These are phyloP conservation scores for Balakata baccata DNA, from an alignment of 345 rosid species.

Conservation along the genomic window DNA sequence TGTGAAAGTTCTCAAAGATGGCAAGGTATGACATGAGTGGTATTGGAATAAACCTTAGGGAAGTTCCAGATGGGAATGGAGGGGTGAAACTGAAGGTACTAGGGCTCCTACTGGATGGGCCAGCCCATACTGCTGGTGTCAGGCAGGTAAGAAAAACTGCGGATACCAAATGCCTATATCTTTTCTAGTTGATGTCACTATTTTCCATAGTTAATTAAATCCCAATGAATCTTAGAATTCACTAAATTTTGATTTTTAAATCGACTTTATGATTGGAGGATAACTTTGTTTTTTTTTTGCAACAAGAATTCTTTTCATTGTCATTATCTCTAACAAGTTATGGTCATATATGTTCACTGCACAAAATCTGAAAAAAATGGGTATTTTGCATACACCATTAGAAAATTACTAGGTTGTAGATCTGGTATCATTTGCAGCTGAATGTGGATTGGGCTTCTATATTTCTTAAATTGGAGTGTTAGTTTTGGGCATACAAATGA, in stretches of 20 bases:
- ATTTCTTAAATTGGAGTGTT: background rate
- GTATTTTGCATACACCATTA: background rate
- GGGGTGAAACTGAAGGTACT: constrained; percentile 64
- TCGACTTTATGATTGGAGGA: background rate
- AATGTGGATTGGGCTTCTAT: background rate
- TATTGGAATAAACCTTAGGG: constrained; percentile 90
- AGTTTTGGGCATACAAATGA: background rate
- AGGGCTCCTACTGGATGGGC: constrained; percentile 84
- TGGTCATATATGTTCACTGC: background rate
- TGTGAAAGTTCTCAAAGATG: constrained; percentile 88
- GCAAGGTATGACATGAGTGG: constrained; percentile 91
- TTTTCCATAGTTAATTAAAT: background rate
- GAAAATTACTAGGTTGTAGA: background rate
- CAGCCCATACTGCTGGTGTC: constrained; percentile 78
- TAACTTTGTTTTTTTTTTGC: background rate
- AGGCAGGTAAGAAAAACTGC: constrained; percentile 54
- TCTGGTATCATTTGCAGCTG: background rate
- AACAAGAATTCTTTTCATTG: background rate
- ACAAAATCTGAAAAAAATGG: background rate
- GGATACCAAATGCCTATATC: background rate
- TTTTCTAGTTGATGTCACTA: background rate
- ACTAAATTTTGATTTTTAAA: background rate
- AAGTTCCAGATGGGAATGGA: constrained; percentile 70
- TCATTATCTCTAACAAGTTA: background rate
- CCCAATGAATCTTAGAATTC: background rate